phyloP scores from a whole-genome alignment of 2,329 filamentous ascomycete species.

The Paraphoma chrysanthemicola region DNA sequence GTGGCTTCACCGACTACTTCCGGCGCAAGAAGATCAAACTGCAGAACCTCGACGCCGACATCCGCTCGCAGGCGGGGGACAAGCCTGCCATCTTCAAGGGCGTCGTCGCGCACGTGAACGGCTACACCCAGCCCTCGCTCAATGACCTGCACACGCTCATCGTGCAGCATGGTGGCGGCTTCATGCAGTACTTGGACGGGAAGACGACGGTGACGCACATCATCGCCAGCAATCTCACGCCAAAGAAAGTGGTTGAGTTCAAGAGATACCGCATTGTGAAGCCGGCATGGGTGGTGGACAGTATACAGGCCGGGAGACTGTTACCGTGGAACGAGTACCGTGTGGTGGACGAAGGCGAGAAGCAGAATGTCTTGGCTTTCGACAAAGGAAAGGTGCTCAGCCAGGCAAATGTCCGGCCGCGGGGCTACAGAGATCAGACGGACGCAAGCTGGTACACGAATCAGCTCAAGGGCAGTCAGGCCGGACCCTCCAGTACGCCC shows the following conservation, averaged over 20 bases:
- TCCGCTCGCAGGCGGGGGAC: constrained; percentile 71
- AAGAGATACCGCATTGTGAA: constrained; percentile 88
- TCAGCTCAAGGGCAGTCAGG: constrained; percentile 62
- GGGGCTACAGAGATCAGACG: constrained; percentile 81
- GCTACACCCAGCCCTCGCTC: constrained; percentile 92
- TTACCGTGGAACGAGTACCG: constrained; percentile 87
- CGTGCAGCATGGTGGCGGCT: constrained; percentile 91
- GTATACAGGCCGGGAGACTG: constrained; percentile 78
- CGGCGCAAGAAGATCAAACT: constrained; percentile 96
- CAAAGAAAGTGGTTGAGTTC: constrained; percentile 92
- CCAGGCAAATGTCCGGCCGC: constrained; percentile 65
- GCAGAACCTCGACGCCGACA: constrained; percentile 87
- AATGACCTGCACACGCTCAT: constrained; percentile 88
- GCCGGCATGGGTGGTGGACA: constrained; percentile 93
- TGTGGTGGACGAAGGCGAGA: constrained; percentile 81
- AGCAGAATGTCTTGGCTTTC: constrained; percentile 78
- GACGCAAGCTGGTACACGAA: constrained; percentile 82
- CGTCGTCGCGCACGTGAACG: constrained; percentile 89
- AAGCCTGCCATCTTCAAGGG: constrained; percentile 89
- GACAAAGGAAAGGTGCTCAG: constrained; percentile 69
- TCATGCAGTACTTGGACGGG: constrained; percentile 91
- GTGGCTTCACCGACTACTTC: constrained; percentile 91
- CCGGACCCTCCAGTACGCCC: constrained; percentile 35
- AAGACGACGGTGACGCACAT: constrained; percentile 98
- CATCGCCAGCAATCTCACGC: constrained; percentile 86